Evolutionary conservation across 2,329 filamentous ascomycete genomes (phyloP), one percentile per base, ranked within the genome.

Genomic region (Fusarium torreyae): DNA sequence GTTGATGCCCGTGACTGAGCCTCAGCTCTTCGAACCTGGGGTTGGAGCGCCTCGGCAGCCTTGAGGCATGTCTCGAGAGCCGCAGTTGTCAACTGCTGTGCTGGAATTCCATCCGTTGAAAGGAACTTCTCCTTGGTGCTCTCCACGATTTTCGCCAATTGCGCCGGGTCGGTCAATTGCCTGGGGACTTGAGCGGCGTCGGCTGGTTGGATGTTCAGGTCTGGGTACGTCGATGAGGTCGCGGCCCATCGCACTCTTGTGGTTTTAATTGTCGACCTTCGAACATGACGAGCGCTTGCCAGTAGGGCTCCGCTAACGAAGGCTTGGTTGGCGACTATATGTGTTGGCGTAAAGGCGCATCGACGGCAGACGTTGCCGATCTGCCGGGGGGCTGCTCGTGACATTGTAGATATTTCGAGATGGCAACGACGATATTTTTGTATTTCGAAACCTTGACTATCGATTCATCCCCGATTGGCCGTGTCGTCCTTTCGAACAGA

Each of bases 51-150:
- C n/a, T 80, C 78, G 18, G 84, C 84, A 22, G 82, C 83, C 56
- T 78, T 80, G 52, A 81, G 79, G 71, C 83, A 85, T 22, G 81
- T 79, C 44, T 81, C 80, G 63, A 87, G 78, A 7, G 83, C 83
- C 4, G 79, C 78, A 9, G 78, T 75, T 5, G 83, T 84, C 57
- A 82, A 76, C 55, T 81, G 75, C 63, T 83, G 79, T 3, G 81
- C 77, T 1, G 84, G 85, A 33, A 86, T 82, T 40, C 81, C 82
- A 49, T 81, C 77, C 13, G 81, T 80, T 20, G 78, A 80, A 38
- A 85, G 72, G 50, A 87, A 84, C 57, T 80, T 79, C 57, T 80
- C 78, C 57, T 77, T 78, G 63, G 82, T 81, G 39, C 80, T 81
- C 62, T 82, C 78, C 33, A 84, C 82, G 17, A 82, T 77, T 39